These are phyloP conservation scores for Glycine soja DNA, from an alignment of 306 rosid species.

Conservation along the genomic window DNA sequence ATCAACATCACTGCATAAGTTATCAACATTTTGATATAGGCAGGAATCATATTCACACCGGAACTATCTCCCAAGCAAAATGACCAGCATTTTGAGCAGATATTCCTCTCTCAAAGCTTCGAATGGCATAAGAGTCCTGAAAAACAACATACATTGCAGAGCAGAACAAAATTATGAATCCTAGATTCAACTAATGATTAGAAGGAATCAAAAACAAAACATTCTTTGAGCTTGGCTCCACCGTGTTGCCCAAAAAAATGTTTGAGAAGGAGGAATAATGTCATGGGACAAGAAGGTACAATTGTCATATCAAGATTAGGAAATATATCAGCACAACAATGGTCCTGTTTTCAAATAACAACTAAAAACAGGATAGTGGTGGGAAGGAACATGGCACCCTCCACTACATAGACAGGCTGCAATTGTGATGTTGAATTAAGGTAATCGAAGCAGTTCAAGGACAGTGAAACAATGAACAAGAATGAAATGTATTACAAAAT, in stretches of 20 bases:
- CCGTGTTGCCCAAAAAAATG: neutral
- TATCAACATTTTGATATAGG: conserved; percentile 11
- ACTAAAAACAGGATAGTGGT: neutral
- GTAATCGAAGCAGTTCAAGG: conserved; percentile 18
- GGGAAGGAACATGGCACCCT: neutral
- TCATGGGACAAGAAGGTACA: conserved; percentile 30
- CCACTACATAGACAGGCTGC: neutral
- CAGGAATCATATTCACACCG: conserved; percentile 60
- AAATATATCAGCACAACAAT: conserved; percentile 30
- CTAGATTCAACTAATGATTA: conserved; percentile 34
- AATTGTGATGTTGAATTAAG: conserved; percentile 7
- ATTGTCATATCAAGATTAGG: conserved; percentile 22
- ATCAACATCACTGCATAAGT: conserved; percentile 10
- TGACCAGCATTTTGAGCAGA: conserved; percentile 76
- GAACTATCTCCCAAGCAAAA: conserved; percentile 89
- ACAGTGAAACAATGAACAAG: conserved; percentile 9
- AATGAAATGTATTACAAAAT: conserved; percentile 3
- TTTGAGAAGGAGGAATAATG: conserved; percentile 17
- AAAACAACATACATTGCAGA: conserved; percentile 30
- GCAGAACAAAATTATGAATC: conserved; percentile 27
- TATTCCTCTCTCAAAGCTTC: conserved; percentile 84
- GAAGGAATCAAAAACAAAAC: conserved; percentile 16
- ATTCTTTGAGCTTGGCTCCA: neutral
- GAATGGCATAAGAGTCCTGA: conserved; percentile 86
- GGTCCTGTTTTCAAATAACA: neutral